These are phyloP conservation scores for Canariomyces notabilis DNA, from an alignment of 2,329 filamentous ascomycete species.

Conservation along the genomic window DNA sequence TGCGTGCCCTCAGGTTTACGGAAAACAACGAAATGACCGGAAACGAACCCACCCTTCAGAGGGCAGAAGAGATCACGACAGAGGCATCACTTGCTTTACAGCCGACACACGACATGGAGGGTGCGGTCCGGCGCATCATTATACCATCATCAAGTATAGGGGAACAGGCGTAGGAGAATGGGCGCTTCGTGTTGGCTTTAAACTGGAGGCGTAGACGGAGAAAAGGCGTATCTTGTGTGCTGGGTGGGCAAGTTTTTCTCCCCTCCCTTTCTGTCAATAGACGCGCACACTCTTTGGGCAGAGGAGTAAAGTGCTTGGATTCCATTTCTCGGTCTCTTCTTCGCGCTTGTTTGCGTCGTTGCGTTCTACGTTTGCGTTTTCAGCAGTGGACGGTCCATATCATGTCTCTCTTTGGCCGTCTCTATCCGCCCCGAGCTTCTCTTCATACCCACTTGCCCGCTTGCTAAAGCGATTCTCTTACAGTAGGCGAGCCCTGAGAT, in stretches of 20 bases:
- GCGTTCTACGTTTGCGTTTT: neutral
- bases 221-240: too few relatives aligned
- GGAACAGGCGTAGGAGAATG: neutral
- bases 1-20: neutral
- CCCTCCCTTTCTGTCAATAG: constrained; percentile 2
- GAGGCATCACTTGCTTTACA: neutral
- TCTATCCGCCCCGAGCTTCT: neutral
- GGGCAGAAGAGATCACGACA: too few relatives aligned
- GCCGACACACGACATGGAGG: neutral
- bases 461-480: neutral
- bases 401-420: neutral
- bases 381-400: too few relatives aligned
- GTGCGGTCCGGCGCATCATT: constrained; percentile 4
- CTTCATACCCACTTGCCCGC: too few relatives aligned
- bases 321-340: neutral
- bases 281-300: constrained; percentile 7
- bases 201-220: constrained; percentile 5
- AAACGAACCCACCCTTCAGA: constrained; percentile 5
- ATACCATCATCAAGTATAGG: neutral
- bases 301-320: constrained; percentile 6
- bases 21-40: constrained; percentile 5
- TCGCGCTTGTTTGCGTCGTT: neutral
- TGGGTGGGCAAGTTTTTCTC: neutral
- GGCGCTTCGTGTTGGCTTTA: neutral
- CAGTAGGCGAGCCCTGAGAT: too few relatives aligned